Percentiles rank a stretch among this genome's conserved stretches.
Evolutionary conservation across 2,329 filamentous ascomycete genomes (phyloP).

Genomic region (Aspergillus fijiensis): DNA sequence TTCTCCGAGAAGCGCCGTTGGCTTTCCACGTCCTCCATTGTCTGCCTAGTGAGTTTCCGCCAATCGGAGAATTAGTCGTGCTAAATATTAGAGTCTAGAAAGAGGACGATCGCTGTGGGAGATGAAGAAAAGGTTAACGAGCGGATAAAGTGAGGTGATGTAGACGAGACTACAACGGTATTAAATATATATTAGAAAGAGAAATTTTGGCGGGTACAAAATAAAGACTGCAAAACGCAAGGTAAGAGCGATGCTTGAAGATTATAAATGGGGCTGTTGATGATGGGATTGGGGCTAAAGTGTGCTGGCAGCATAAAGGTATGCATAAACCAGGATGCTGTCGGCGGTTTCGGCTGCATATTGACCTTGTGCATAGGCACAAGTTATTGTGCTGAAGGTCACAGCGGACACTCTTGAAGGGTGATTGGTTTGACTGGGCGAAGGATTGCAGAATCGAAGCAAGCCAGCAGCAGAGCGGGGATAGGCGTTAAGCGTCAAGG

Average conservation of each 20-base stretch:
- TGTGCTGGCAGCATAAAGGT: background rate
- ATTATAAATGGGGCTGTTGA: background rate
- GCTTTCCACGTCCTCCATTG: background rate
- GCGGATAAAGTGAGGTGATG: background rate
- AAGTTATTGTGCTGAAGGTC: background rate
- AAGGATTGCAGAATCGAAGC: background rate
- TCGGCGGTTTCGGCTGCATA: background rate
- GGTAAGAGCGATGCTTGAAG: background rate
- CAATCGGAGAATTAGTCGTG: background rate
- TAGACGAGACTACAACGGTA: background rate
- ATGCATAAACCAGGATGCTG: background rate
- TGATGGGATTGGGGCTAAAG: background rate
- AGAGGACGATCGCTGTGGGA: background rate
- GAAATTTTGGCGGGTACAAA: background rate
- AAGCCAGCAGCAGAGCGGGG: background rate
- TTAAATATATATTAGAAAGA: background rate
- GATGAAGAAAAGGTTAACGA: background rate
- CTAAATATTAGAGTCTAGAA: background rate
- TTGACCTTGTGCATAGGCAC: background rate
- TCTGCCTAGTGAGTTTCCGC: background rate
- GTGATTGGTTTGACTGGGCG: background rate
- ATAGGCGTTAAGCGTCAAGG: background rate
- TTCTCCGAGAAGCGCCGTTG: background rate
- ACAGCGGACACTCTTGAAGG: background rate
- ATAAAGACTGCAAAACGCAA: background rate